Conservation (phyloP, 768 basidiomycete genomes). For the Pulveroboletus sp. region DNA sequence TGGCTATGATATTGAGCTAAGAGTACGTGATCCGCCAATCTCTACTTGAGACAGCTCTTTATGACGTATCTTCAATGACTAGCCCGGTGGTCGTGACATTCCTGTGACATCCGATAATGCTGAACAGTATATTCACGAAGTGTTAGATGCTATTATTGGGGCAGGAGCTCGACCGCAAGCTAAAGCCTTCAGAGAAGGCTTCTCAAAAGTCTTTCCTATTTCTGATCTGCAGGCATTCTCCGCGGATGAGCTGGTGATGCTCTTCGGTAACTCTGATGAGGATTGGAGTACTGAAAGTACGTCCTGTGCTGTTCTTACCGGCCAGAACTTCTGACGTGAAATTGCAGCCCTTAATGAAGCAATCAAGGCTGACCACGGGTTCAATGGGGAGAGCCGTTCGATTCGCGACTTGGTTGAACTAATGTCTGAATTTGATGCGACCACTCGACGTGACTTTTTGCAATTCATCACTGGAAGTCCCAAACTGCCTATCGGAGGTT, state of each 20-base stretch:
- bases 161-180: conserved; percentile 75
- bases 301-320: conserved; percentile 26
- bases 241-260: conserved; percentile 89
- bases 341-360: conserved; percentile 76
- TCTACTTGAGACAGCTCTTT: not conserved
- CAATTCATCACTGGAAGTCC: conserved; percentile 99
- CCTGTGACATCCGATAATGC: conserved; percentile 84
- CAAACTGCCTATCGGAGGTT: conserved; percentile 92
- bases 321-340: not conserved
- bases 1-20: conserved; percentile 90
- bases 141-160: conserved; percentile 85
- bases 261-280: conserved; percentile 96
- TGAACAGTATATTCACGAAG: conserved; percentile 81
- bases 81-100: conserved; percentile 78
- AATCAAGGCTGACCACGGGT: conserved; percentile 96
- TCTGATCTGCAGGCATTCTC: conserved; percentile 88
- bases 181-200: conserved; percentile 89
- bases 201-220: conserved; percentile 95
- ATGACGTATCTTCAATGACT: not conserved
- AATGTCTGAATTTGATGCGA: conserved; percentile 73
- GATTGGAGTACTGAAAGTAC: conserved; percentile 92
- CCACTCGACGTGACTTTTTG: conserved; percentile 78
- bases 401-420: conserved; percentile 85
- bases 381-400: conserved; percentile 89
- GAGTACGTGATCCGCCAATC: conserved; percentile 43